These are phyloP conservation scores for Penicillium maclennaniae DNA, from an alignment of 495 filamentous ascomycete genomes.

Conservation along the genomic window DNA sequence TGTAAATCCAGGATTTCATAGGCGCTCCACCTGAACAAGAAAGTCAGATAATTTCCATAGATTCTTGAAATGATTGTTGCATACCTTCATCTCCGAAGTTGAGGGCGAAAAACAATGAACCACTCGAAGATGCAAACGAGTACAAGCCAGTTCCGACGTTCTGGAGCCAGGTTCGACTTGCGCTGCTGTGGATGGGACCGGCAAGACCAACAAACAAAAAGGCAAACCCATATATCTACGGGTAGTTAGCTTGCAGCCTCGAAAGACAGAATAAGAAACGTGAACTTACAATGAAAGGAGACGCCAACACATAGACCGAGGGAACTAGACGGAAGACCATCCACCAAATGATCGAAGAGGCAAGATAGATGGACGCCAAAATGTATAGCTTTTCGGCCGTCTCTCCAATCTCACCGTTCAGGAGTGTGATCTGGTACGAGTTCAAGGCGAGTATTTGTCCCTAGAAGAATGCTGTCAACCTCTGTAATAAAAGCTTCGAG, in stretches of 20 bases:
- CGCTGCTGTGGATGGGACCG: conserved; percentile 43
- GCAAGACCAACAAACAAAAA: conserved; percentile 65
- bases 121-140: conserved; percentile 45
- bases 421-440: conserved; percentile 68
- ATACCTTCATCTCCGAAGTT: conserved; percentile 47
- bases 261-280: too few species aligned
- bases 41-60: too few species aligned
- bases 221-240: conserved; percentile 53
- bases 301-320: conserved; percentile 39
- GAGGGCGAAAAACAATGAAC: conserved; percentile 48
- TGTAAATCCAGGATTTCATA: conserved; percentile 47
- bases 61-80: too few species aligned
- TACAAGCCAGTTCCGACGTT: conserved; percentile 46
- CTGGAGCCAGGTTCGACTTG: conserved; percentile 46
- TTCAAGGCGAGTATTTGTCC: conserved; percentile 70
- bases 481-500: too few species aligned
- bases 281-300: too few species aligned
- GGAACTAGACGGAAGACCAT: conserved; percentile 53
- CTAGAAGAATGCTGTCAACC: conserved; percentile 18
- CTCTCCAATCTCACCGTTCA: conserved; percentile 62
- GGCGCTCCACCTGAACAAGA: conserved; percentile 30
- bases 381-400: conserved; percentile 62
- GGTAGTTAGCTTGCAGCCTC: too few species aligned
- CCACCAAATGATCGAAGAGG: conserved; percentile 62
- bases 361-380: conserved; percentile 61